Percentiles rank a stretch among this genome's conserved stretches.
phyloP scores from a whole-genome alignment of 2,329 filamentous ascomycete species.

The Pleurostoma richardsiae region DNA sequence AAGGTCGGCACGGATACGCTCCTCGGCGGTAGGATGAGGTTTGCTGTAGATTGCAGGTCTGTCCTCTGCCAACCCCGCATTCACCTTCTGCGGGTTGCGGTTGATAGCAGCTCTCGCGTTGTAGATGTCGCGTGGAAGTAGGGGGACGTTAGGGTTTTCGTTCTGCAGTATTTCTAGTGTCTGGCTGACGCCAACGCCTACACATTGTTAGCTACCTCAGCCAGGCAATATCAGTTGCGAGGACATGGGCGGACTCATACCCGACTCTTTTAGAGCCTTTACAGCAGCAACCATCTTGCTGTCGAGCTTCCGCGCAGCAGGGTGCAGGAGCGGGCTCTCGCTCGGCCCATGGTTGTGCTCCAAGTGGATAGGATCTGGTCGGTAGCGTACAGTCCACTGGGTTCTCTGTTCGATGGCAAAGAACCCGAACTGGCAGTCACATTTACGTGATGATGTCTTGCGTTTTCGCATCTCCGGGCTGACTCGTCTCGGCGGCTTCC shows the following conservation, averaged over 20 bases:
- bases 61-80: slow-evolving; percentile 54
- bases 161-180: slow-evolving; percentile 62
- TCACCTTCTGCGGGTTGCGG: slow-evolving; percentile 58
- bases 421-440: slow-evolving; percentile 65
- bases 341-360: slow-evolving; percentile 62
- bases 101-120: slow-evolving; percentile 64
- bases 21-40: slow-evolving; percentile 56
- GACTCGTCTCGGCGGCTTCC: slow-evolving; percentile 57
- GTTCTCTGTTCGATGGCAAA: slow-evolving; percentile 64
- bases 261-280: slow-evolving; percentile 60
- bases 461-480: slow-evolving; percentile 60
- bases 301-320: slow-evolving; percentile 60
- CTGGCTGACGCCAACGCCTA: slow-evolving; percentile 60
- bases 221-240: slow-evolving; percentile 4
- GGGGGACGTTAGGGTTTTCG: slow-evolving; percentile 58
- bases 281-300: slow-evolving; percentile 65
- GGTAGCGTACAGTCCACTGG: slow-evolving; percentile 62
- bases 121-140: slow-evolving; percentile 62
- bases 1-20: slow-evolving; percentile 58
- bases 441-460: slow-evolving; percentile 64
- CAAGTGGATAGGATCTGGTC: slow-evolving; percentile 53
- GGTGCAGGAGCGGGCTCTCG: slow-evolving; percentile 61
- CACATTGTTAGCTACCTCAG: slow-evolving; percentile 23
- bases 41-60: slow-evolving; percentile 63
- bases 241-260: slow-evolving; percentile 29